These are phyloP conservation scores for Candida morakotiae DNA, from an alignment of 805 yeast species.

Conservation along the genomic window DNA sequence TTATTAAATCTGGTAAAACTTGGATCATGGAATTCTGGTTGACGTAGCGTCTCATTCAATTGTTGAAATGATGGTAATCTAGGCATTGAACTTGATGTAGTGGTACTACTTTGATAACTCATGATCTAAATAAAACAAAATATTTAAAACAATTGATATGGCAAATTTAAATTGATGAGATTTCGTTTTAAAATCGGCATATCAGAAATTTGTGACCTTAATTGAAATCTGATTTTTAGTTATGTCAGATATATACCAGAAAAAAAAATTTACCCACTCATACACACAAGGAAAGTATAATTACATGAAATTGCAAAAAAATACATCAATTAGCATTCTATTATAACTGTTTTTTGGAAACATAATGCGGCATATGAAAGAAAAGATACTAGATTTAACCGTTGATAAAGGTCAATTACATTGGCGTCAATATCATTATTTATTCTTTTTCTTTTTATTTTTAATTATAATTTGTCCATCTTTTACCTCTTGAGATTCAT, in stretches of 20 bases:
- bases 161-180: no score
- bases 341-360: no score
- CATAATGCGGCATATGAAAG: no score
- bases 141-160: no score
- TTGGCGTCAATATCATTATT: no score
- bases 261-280: not conserved
- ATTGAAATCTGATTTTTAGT: conserved; percentile 7
- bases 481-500: conserved; percentile 65
- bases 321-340: not conserved
- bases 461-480: conserved; percentile 62
- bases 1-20: not conserved
- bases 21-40: conserved; percentile 2
- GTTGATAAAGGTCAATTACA: no score
- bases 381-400: no score
- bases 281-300: not conserved
- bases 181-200: conserved; percentile 7
- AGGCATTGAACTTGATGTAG: conserved; percentile 1
- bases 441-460: conserved; percentile 13
- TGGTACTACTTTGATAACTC: not conserved
- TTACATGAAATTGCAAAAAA: not conserved
- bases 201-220: conserved; percentile 4
- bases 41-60: conserved; percentile 6
- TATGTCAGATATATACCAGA: conserved; percentile 5
- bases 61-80: conserved; percentile 11
- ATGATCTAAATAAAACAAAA: no score